Evolutionary conservation across 345 rosid species (phyloP).

Genomic region (Bruguiera sexangula): DNA sequence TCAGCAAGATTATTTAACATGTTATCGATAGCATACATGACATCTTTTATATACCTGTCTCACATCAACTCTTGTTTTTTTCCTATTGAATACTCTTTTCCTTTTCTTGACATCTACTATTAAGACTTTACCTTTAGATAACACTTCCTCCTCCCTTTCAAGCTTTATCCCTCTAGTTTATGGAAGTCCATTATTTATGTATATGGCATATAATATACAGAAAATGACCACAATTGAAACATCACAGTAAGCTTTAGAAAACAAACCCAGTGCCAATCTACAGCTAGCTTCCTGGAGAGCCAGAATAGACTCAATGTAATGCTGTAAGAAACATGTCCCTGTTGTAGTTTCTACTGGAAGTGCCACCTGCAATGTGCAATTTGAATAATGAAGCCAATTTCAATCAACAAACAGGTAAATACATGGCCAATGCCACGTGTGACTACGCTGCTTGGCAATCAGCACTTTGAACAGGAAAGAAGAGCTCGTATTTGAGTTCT

Average conservation of each 20-base stretch:
- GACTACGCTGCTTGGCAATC: not conserved
- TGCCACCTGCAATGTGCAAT: slow-evolving; percentile 58
- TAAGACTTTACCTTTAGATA: not conserved
- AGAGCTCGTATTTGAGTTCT: not conserved
- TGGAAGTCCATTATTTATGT: not conserved
- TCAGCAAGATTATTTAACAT: not conserved
- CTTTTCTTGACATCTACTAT: not conserved
- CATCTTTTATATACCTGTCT: not conserved
- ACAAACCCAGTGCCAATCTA: slow-evolving; percentile 59
- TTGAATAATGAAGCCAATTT: not conserved
- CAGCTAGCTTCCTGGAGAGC: slow-evolving; percentile 88
- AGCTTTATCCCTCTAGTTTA: not conserved
- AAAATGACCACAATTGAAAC: not conserved
- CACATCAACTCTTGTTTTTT: not conserved
- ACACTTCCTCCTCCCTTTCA: not conserved
- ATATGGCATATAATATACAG: not conserved
- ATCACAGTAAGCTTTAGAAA: not conserved
- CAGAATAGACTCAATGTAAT: slow-evolving; percentile 70
- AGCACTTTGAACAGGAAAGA: not conserved
- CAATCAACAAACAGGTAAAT: not conserved
- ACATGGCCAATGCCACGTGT: not conserved
- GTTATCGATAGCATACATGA: not conserved
- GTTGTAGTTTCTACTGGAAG: slow-evolving; percentile 90
- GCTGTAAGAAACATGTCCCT: slow-evolving; percentile 81
- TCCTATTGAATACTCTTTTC: not conserved